These are phyloP conservation scores for Vitis hybrid DNA, from an alignment of 177 flowering plant genomes.

Conservation along the genomic window DNA sequence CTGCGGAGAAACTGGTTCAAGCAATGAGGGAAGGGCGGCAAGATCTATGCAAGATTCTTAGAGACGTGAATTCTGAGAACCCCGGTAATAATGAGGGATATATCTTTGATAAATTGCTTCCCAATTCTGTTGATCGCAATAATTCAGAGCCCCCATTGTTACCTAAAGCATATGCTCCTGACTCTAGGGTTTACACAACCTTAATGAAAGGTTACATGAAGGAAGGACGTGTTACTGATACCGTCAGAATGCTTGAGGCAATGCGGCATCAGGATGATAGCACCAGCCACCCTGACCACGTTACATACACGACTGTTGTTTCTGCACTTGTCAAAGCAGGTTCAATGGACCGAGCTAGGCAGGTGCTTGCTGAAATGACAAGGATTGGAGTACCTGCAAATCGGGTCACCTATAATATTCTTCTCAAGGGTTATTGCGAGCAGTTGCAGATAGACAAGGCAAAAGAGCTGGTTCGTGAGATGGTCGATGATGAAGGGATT, in stretches of 20 bases:
- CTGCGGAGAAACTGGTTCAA: constrained; percentile 79
- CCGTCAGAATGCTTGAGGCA: constrained; percentile 84
- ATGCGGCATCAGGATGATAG: constrained; percentile 73
- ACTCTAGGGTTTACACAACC: constrained; percentile 87
- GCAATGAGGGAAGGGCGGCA: constrained; percentile 84
- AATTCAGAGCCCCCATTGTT: constrained; percentile 57
- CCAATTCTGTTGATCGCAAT: constrained; percentile 29
- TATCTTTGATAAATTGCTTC: constrained; percentile 64
- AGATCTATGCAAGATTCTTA: constrained; percentile 68
- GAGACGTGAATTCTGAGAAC: constrained; percentile 37
- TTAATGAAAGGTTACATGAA: constrained; percentile 98
- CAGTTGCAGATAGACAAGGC: constrained; percentile 77
- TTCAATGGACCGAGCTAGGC: constrained; percentile 78
- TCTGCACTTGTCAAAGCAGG: constrained; percentile 83
- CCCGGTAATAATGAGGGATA: constrained; percentile 20
- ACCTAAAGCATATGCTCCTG: constrained; percentile 50
- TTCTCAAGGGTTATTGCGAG: constrained; percentile 89
- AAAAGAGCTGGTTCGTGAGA: constrained; percentile 66
- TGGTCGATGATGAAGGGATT: constrained; percentile 56
- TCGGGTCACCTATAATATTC: constrained; percentile 81
- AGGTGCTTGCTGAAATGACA: constrained; percentile 80
- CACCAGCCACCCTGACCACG: constrained; percentile 82
- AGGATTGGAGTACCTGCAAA: constrained; percentile 77
- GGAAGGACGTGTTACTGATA: constrained; percentile 64
- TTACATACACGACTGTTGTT: constrained; percentile 85